Base-by-base conservation (phyloP, 2,329 filamentous ascomycete species). In the Dothideomycetes sp. region DNA sequence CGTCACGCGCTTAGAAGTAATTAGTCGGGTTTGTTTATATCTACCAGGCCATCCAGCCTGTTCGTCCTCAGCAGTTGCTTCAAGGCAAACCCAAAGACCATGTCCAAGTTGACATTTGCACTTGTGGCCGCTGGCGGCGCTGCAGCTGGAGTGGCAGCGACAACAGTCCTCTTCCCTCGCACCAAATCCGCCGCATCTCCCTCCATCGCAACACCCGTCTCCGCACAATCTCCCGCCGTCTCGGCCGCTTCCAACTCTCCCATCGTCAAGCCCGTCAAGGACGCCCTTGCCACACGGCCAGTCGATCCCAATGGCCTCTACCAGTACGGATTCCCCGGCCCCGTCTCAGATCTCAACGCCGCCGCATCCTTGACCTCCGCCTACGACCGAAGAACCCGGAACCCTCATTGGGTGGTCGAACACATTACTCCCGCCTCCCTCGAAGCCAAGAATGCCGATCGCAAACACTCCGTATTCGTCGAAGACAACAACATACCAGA, bases 391-490 rank as follows among this genome's bases (percentile, higher is more conserved):
- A 81, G 85, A 47, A 82, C 79, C 30, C 79, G 88, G 58, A 98
- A 98, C 65, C 91, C 91, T 20, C 75, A 84, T 60, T 98, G 89
- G 89, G 91, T 69, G 15, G 66, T 82, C 49, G 91, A 98, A 69
- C 91, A 98, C 70, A 95, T 98, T 63, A 98, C 91, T 0, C 79
- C 87, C 2, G 76, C 78, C 24, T 96, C 89, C 0, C 75, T 98
- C 11, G 72, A 81, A 3, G 61, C 70, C 37, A 78, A 78, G 48
- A 78, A 82, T 46, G 91, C 77, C 51, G 88, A 96, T 66, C 80
- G 91, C 56, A 84, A 85, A 61, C 71, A 89, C 71, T 87, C 80
- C 60, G 65, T 66, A 47, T 98, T 98, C 62, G 63, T 79, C 50
- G 89, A 98, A 64, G 91, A 98, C 63, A 61, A 71, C 3, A 63